Conservation (phyloP, 1,284 basidiomycete genomes). For the Ceratobasidium sp. region DNA sequence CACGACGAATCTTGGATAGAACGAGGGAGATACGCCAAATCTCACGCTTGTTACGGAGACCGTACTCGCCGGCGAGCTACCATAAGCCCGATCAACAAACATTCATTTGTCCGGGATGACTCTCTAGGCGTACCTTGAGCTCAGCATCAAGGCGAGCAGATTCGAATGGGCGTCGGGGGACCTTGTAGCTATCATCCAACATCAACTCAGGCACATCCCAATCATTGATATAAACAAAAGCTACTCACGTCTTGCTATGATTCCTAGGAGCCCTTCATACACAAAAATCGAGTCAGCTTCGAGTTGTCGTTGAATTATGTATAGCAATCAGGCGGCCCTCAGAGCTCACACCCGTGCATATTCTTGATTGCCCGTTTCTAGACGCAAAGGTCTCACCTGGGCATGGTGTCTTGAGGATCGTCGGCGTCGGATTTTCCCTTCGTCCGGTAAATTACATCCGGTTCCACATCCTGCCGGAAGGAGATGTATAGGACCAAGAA, state of each 20-base stretch:
- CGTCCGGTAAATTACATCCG: slow-evolving; percentile 21
- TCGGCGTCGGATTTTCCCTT: slow-evolving; percentile 21
- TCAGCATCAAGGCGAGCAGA: slow-evolving; percentile 99
- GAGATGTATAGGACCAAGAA: slow-evolving; percentile 20
- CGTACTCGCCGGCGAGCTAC: slow-evolving; percentile 98
- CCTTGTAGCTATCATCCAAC: slow-evolving; percentile 81
- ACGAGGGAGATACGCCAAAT: slow-evolving; percentile 99
- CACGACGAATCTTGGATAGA: slow-evolving; percentile 99
- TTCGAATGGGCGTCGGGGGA: slow-evolving; percentile 97
- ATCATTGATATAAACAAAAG: neutral
- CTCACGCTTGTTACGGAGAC: slow-evolving; percentile 99
- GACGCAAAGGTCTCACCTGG: slow-evolving; percentile 60
- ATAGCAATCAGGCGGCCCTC: slow-evolving; percentile 27
- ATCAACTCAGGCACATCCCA: slow-evolving; percentile 45
- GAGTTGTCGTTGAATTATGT: neutral
- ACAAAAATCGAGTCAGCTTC: slow-evolving; percentile 52
- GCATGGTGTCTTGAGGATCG: slow-evolving; percentile 70
- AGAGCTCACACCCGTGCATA: slow-evolving; percentile 35
- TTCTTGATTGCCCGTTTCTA: slow-evolving; percentile 29
- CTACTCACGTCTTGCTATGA: slow-evolving; percentile 86
- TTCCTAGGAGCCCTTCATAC: slow-evolving; percentile 82
- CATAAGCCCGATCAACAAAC: neutral
- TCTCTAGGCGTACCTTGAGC: slow-evolving; percentile 80
- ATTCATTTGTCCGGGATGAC: neutral
- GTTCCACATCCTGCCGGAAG: slow-evolving; percentile 3